A percentile compares a stretch with the other conserved stretches of the same genome.
Conservation (phyloP, 2,329 filamentous ascomycete genomes). For the Fusarium robinianum region DNA sequence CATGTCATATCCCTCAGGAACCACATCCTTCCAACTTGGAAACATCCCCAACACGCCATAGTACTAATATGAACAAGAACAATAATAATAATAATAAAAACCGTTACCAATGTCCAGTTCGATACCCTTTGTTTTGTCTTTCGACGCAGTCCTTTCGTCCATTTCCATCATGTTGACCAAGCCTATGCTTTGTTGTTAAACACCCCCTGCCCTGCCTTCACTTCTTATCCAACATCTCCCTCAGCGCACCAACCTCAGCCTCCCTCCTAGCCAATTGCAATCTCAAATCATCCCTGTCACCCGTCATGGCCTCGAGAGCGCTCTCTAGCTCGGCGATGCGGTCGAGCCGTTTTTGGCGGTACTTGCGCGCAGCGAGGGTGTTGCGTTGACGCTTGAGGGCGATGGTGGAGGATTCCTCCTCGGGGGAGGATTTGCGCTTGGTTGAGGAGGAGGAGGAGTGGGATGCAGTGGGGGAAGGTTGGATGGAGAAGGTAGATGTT, state of each 20-base stretch:
- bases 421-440: slow-evolving; percentile 33
- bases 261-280: slow-evolving; percentile 66
- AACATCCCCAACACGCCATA: too few species aligned
- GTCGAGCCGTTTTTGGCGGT: slow-evolving; percentile 72
- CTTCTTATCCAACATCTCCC: slow-evolving; percentile 51
- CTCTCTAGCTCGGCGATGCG: slow-evolving; percentile 65
- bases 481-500: slow-evolving; percentile 31
- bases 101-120: too few species aligned
- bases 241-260: slow-evolving; percentile 65
- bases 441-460: slow-evolving; percentile 22
- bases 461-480: slow-evolving; percentile 20
- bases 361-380: slow-evolving; percentile 72
- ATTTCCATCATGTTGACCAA: background rate
- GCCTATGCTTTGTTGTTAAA: background rate
- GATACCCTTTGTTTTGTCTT: too few species aligned
- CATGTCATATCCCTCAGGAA: slow-evolving; percentile 13
- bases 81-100: too few species aligned
- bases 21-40: too few species aligned
- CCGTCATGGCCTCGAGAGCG: slow-evolving; percentile 60
- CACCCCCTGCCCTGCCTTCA: slow-evolving; percentile 2
- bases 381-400: slow-evolving; percentile 66
- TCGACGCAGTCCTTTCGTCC: too few species aligned
- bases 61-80: too few species aligned
- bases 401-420: slow-evolving; percentile 33
- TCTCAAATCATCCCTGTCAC: slow-evolving; percentile 66